phyloP scores from a whole-genome alignment of 2,329 filamentous ascomycete genomes.

The Pyrenochaeta sp. region DNA sequence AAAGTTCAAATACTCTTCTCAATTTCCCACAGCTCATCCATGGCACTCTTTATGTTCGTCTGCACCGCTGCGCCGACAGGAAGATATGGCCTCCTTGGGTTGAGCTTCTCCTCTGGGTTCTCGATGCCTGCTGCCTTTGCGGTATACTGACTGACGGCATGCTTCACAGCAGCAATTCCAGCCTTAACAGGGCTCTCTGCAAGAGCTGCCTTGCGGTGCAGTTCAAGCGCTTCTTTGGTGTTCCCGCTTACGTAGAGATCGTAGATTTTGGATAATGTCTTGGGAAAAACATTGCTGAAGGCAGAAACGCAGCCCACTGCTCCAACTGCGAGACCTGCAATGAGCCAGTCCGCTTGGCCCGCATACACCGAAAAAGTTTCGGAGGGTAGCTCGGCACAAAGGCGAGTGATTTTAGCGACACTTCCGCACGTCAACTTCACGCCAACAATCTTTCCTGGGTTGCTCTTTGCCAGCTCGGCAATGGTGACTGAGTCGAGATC shows the following conservation, averaged over 20 bases:
- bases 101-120: conserved; percentile 35
- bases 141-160: conserved; percentile 68
- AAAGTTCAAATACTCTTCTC: conserved; percentile 27
- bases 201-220: conserved; percentile 69
- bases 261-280: conserved; percentile 66
- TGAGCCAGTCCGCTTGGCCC: conserved; percentile 75
- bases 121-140: conserved; percentile 64
- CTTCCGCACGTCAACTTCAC: conserved; percentile 78
- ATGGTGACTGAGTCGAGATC: conserved; percentile 74
- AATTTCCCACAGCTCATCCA: conserved; percentile 35
- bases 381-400: conserved; percentile 60
- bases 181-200: conserved; percentile 71
- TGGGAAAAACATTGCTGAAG: conserved; percentile 66
- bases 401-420: conserved; percentile 73
- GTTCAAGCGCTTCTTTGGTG: conserved; percentile 62
- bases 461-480: conserved; percentile 59
- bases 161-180: conserved; percentile 73
- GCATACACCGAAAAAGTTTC: conserved; percentile 72
- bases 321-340: conserved; percentile 62
- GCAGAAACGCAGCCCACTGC: conserved; percentile 64
- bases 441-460: conserved; percentile 70
- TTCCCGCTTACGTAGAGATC: conserved; percentile 66
- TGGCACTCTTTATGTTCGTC: conserved; percentile 26
- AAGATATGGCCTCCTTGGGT: conserved; percentile 37
- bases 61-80: conserved; percentile 35